Conservation (phyloP, 176 grass and related monocot genomes). For the Hyparrhenia diplandra region DNA sequence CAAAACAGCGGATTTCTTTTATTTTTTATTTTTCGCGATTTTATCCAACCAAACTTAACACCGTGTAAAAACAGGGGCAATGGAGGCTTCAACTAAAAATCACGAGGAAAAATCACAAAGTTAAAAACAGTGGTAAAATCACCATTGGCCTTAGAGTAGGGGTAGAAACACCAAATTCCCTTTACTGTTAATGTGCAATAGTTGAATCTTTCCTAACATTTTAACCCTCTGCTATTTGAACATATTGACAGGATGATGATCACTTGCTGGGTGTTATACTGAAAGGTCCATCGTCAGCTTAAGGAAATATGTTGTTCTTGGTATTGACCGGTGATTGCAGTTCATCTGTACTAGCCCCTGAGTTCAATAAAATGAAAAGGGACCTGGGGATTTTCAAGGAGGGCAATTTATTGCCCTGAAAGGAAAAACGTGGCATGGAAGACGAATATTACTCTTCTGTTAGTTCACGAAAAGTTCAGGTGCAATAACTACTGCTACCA, state of each 20-base stretch:
- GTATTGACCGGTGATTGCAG: conserved; percentile 61
- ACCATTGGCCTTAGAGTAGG: no score
- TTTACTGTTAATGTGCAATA: conserved; percentile 9
- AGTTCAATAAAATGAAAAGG: conserved; percentile 51
- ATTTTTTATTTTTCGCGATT: no score
- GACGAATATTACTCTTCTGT: conserved; percentile 79
- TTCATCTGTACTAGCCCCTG: conserved; percentile 41
- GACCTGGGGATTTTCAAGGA: conserved; percentile 49
- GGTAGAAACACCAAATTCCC: no score
- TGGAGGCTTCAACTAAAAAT: no score
- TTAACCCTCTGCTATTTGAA: background rate
- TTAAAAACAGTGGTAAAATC: no score
- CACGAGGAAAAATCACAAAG: no score
- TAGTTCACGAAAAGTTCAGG: conserved; percentile 68
- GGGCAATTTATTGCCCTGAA: conserved; percentile 80
- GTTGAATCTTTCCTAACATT: conserved; percentile 16
- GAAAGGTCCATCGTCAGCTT: conserved; percentile 59
- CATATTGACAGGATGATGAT: conserved; percentile 75
- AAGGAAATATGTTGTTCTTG: conserved; percentile 74
- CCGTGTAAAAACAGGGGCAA: no score
- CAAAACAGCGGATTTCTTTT: no score
- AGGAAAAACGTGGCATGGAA: conserved; percentile 87
- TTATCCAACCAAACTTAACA: no score
- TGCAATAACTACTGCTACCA: conserved; percentile 69
- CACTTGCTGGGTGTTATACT: conserved; percentile 82